A percentile compares a stretch with the other conserved stretches of the same genome.
These are phyloP conservation scores for Cyclostephanos tholiformis DNA, from an alignment of 108 stramenopile species.

Conservation along the genomic window DNA sequence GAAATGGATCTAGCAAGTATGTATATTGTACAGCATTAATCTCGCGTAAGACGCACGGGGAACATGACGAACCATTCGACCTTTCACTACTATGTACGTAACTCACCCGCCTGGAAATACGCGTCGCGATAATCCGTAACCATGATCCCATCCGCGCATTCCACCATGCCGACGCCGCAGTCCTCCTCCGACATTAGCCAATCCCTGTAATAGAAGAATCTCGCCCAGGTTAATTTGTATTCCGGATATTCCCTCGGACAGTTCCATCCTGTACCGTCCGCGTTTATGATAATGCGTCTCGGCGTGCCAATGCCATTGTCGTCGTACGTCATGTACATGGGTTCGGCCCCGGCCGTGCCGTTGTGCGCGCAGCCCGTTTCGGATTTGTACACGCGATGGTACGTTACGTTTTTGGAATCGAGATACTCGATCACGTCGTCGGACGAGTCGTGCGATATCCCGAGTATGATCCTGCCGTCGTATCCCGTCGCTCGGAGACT, in stretches of 20 bases:
- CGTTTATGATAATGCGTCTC: background rate
- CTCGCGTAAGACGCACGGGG: no score
- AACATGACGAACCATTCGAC: no score
- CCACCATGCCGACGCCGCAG: conserved; percentile 21
- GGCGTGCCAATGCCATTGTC: background rate
- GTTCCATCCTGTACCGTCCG: background rate
- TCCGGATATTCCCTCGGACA: conserved; percentile 23
- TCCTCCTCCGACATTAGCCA: conserved; percentile 46
- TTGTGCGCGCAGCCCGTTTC: background rate
- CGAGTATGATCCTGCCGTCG: conserved; percentile 70
- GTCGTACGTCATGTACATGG: background rate
- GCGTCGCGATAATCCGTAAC: conserved; percentile 69
- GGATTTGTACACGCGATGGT: conserved; percentile 12
- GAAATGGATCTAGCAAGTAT: conserved; percentile 67
- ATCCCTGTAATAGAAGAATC: conserved; percentile 64
- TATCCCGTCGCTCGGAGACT: conserved; percentile 70
- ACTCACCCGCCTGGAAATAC: conserved; percentile 56
- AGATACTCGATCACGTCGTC: conserved; percentile 47
- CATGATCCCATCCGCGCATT: conserved; percentile 74
- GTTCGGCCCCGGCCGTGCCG: background rate
- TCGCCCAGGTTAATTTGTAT: conserved; percentile 69
- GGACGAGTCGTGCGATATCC: conserved; percentile 43
- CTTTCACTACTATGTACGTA: no score
- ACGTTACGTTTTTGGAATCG: conserved; percentile 53
- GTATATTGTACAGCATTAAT: no score